Evolutionary conservation across 2,329 filamentous ascomycete species (phyloP).

Genomic region (Arthrinium puccinioides): DNA sequence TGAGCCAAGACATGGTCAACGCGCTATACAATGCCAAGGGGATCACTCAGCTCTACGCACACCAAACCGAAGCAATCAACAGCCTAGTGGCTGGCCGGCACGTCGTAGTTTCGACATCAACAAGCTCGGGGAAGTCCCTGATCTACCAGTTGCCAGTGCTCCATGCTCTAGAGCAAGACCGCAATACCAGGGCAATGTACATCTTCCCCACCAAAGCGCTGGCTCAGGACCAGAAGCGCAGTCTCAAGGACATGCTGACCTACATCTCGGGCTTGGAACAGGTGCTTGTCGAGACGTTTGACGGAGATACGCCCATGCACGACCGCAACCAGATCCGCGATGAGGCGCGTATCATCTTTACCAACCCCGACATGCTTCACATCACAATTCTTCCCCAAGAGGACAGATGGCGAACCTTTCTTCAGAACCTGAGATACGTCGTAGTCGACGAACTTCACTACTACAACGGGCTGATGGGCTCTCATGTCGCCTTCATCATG

Average conservation of each 20-base stretch:
- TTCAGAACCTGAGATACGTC: slow-evolving; percentile 85
- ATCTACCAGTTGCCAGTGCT: slow-evolving; percentile 95
- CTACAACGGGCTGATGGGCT: slow-evolving; percentile 91
- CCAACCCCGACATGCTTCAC: slow-evolving; percentile 97
- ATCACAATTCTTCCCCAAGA: slow-evolving; percentile 91
- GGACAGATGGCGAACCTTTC: slow-evolving; percentile 76
- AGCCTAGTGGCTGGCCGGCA: slow-evolving; percentile 72
- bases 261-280: slow-evolving; percentile 75
- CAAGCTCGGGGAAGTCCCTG: slow-evolving; percentile 93
- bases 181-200: slow-evolving; percentile 79
- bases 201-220: slow-evolving; percentile 97
- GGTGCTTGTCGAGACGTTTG: slow-evolving; percentile 82
- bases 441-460: slow-evolving; percentile 92
- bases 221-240: slow-evolving; percentile 87
- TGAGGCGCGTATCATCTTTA: slow-evolving; percentile 88
- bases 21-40: slow-evolving; percentile 86
- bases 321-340: slow-evolving; percentile 77
- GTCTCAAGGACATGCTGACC: slow-evolving; percentile 73
- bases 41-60: slow-evolving; percentile 80
- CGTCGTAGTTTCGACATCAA: slow-evolving; percentile 90
- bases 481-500: slow-evolving; percentile 94
- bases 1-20: slow-evolving; percentile 92
- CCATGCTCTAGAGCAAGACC: slow-evolving; percentile 74
- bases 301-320: slow-evolving; percentile 84
- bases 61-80: slow-evolving; percentile 93